A percentile compares a stretch with the other conserved stretches of the same genome.
phyloP scores from a whole-genome alignment of 148 eudicot species.

The Vaccinium macrocarpon region DNA sequence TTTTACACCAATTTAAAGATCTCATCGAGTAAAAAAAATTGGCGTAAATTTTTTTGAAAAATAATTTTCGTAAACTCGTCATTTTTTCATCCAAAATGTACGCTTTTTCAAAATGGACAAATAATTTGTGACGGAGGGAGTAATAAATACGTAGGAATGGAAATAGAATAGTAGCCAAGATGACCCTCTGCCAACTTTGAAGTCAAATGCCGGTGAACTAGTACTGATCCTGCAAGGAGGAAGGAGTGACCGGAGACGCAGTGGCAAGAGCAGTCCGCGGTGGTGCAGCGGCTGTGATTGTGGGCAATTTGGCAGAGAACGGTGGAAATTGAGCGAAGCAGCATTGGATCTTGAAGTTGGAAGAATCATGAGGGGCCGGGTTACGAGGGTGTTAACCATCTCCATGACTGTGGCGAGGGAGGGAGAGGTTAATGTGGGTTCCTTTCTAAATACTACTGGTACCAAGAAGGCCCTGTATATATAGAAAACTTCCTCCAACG shows the following conservation, averaged over 20 bases:
- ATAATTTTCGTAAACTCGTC: too few species aligned
- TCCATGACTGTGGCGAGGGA: not conserved
- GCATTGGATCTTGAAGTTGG: conserved; percentile 17
- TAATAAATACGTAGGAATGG: not conserved
- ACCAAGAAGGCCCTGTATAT: too few species aligned
- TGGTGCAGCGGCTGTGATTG: conserved; percentile 7
- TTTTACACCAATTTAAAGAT: too few species aligned
- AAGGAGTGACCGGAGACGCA: conserved; percentile 18
- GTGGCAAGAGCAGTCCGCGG: conserved; percentile 20
- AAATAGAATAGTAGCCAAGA: not conserved
- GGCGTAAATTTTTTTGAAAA: too few species aligned
- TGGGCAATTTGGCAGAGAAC: conserved; percentile 20
- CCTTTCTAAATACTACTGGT: too few species aligned
- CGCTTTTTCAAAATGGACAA: too few species aligned
- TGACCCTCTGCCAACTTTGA: conserved; percentile 56
- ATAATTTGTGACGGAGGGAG: too few species aligned
- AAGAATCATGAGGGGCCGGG: conserved; percentile 7
- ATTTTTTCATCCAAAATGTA: too few species aligned
- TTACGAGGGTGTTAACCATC: conserved; percentile 21
- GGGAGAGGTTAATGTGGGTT: not conserved
- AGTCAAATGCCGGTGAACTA: conserved; percentile 39
- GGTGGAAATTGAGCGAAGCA: conserved; percentile 22
- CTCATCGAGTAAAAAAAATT: too few species aligned
- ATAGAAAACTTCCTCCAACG: too few species aligned
- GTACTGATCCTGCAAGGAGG: conserved; percentile 20